These are phyloP conservation scores for Xenoacremonium recifei DNA, from an alignment of 2,329 filamentous ascomycete genomes.

Conservation along the genomic window DNA sequence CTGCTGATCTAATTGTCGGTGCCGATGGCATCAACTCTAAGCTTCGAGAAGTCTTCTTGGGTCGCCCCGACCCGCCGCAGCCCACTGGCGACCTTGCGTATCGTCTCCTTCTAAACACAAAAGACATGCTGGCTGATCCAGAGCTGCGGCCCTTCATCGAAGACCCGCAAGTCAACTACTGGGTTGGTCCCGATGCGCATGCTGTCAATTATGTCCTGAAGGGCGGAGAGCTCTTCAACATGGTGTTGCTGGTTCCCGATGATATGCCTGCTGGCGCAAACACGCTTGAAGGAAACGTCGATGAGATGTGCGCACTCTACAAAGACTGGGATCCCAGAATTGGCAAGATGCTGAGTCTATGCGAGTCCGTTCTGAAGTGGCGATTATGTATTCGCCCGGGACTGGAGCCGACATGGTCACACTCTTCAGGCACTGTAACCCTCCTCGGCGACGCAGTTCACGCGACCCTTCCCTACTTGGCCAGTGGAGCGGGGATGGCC, in stretches of 20 bases:
- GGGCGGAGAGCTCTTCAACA: conserved; percentile 42
- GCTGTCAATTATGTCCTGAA: conserved; percentile 47
- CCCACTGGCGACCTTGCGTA: conserved; percentile 57
- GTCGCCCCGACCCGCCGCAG: conserved; percentile 41
- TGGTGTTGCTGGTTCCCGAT: conserved; percentile 46
- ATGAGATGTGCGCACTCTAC: conserved; percentile 48
- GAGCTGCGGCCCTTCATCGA: conserved; percentile 43
- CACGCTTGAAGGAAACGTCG: conserved; percentile 26
- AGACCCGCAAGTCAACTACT: conserved; percentile 50
- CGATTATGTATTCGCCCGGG: conserved; percentile 55
- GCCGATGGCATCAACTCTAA: conserved; percentile 40
- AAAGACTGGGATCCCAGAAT: conserved; percentile 58
- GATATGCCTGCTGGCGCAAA: conserved; percentile 33
- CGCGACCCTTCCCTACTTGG: conserved; percentile 62
- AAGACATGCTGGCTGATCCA: conserved; percentile 44
- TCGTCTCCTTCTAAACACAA: conserved; percentile 47
- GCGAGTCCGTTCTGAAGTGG: conserved; percentile 61
- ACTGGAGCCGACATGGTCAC: conserved; percentile 52
- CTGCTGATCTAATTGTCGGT: conserved; percentile 45
- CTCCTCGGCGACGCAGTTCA: conserved; percentile 64
- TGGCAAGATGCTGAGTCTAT: conserved; percentile 54
- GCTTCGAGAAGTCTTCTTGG: conserved; percentile 42
- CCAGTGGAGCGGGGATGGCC: conserved; percentile 56
- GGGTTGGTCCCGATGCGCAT: conserved; percentile 52
- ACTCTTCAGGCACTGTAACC: conserved; percentile 53